Evolutionary conservation across 768 basidiomycete genomes (phyloP).

Genomic region (Coprinellus aureogranulatus): DNA sequence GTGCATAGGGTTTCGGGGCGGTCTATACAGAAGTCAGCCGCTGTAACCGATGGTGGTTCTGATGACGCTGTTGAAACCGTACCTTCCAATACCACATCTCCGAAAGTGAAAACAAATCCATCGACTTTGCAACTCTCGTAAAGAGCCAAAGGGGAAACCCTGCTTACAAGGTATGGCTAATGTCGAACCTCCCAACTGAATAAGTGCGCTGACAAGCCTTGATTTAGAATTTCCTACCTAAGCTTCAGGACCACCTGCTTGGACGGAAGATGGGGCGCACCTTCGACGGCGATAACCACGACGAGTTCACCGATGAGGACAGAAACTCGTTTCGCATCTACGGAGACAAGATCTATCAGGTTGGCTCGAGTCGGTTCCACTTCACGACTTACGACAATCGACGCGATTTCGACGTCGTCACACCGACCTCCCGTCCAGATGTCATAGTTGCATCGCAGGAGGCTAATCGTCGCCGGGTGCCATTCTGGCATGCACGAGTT

Average conservation of each 20-base stretch:
- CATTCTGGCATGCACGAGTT: slow-evolving; percentile 23
- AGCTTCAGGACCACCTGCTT: background rate
- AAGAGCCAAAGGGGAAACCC: background rate
- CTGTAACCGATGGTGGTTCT: too few relatives aligned
- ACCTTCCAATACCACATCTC: too few relatives aligned
- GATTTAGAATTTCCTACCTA: background rate
- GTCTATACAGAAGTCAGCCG: too few relatives aligned
- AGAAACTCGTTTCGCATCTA: slow-evolving; percentile 16
- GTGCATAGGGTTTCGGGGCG: too few relatives aligned
- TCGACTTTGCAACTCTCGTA: too few relatives aligned
- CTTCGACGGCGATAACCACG: slow-evolving; percentile 27
- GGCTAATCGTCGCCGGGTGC: slow-evolving; percentile 5
- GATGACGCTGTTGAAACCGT: too few relatives aligned
- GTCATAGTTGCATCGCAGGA: slow-evolving; percentile 27
- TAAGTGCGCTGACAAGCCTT: background rate
- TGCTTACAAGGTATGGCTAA: too few relatives aligned
- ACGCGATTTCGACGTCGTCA: slow-evolving; percentile 23
- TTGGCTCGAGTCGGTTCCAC: slow-evolving; percentile 18
- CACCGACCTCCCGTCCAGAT: slow-evolving; percentile 26
- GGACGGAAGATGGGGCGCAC: too few relatives aligned
- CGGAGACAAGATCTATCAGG: slow-evolving; percentile 25
- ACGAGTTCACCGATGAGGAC: slow-evolving; percentile 20
- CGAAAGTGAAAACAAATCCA: too few relatives aligned
- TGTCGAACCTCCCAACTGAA: background rate
- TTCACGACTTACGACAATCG: slow-evolving; percentile 30